These are phyloP conservation scores for Hypoxylon sp. DNA, from an alignment of 2,329 filamentous ascomycete genomes.

Conservation along the genomic window DNA sequence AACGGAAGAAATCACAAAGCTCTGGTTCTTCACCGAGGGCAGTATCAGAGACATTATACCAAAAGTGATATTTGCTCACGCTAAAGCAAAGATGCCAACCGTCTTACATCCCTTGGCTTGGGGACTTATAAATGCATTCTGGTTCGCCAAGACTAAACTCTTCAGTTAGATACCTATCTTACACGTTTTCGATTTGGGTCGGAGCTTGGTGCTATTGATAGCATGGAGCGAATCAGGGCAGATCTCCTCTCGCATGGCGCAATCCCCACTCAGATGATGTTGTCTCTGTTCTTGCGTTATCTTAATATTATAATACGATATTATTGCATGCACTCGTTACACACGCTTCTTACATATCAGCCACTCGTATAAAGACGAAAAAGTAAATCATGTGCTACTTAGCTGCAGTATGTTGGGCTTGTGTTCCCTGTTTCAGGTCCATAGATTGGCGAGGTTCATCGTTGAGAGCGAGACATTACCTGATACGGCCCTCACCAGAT, in stretches of 20 bases:
- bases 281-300: slow-evolving; percentile 13
- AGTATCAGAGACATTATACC: slow-evolving; percentile 40
- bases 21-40: slow-evolving; percentile 63
- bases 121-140: slow-evolving; percentile 39
- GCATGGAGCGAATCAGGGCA: neutral
- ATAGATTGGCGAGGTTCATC: slow-evolving; percentile 29
- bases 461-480: slow-evolving; percentile 33
- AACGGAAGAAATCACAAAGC: slow-evolving; percentile 61
- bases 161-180: slow-evolving; percentile 9
- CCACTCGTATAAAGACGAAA: slow-evolving; percentile 15
- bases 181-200: slow-evolving; percentile 7
- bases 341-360: slow-evolving; percentile 1
- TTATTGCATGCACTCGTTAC: slow-evolving; percentile 10
- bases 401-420: neutral
- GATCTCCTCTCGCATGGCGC: slow-evolving; percentile 19
- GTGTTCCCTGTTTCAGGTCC: slow-evolving; percentile 29
- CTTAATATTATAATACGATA: slow-evolving; percentile 7
- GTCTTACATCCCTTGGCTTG: slow-evolving; percentile 35
- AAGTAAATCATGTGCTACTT: slow-evolving; percentile 22
- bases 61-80: slow-evolving; percentile 35
- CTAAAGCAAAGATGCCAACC: slow-evolving; percentile 32
- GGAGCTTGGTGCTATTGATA: slow-evolving; percentile 15
- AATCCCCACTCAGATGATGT: slow-evolving; percentile 10
- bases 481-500: slow-evolving; percentile 29
- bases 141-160: slow-evolving; percentile 38